These are phyloP conservation scores for Skeletonema menzelii DNA, from an alignment of 108 stramenopile species.

Conservation along the genomic window DNA sequence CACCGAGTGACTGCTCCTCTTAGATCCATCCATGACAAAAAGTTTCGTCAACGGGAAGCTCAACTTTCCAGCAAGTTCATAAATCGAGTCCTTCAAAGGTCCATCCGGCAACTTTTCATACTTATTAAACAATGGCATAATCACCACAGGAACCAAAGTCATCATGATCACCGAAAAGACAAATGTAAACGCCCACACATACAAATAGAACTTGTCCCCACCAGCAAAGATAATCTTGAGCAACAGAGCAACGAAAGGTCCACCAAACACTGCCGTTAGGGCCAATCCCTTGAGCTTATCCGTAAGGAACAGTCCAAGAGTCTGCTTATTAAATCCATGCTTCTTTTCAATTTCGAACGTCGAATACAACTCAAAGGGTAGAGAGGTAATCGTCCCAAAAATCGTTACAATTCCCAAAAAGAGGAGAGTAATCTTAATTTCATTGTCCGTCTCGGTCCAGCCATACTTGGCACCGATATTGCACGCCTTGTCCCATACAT, in stretches of 20 bases:
- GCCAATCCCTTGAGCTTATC: conserved; percentile 92
- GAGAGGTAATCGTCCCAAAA: conserved; percentile 72
- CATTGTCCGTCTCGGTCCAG: conserved; percentile 58
- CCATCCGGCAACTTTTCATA: conserved; percentile 94
- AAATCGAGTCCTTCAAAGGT: conserved; percentile 84
- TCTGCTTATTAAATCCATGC: conserved; percentile 99
- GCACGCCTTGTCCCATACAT: conserved; percentile 75
- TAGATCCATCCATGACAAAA: conserved; percentile 97
- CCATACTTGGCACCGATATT: conserved; percentile 42
- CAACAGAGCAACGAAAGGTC: conserved; percentile 85
- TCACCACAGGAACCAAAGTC: conserved; percentile 92
- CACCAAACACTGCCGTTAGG: conserved; percentile 83
- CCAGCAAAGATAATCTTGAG: conserved; percentile 82
- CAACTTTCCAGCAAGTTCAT: conserved; percentile 84
- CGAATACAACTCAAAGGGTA: conserved; percentile 89
- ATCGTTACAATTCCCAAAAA: conserved; percentile 76
- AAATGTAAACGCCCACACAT: conserved; percentile 95
- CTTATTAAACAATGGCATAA: conserved; percentile 99
- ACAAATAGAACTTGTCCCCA: conserved; percentile 92
- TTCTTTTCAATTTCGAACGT: conserved; percentile 94
- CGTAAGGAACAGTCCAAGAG: conserved; percentile 81
- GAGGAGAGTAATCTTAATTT: conserved; percentile 84
- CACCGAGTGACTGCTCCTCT: conserved; percentile 90
- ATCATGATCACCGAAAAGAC: conserved; percentile 88
- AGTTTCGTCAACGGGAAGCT: conserved; percentile 97